A percentile compares a stretch with the other conserved stretches of the same genome.
Conservation (phyloP, 768 basidiomycete species). For the Phaeolepiota aurea region DNA sequence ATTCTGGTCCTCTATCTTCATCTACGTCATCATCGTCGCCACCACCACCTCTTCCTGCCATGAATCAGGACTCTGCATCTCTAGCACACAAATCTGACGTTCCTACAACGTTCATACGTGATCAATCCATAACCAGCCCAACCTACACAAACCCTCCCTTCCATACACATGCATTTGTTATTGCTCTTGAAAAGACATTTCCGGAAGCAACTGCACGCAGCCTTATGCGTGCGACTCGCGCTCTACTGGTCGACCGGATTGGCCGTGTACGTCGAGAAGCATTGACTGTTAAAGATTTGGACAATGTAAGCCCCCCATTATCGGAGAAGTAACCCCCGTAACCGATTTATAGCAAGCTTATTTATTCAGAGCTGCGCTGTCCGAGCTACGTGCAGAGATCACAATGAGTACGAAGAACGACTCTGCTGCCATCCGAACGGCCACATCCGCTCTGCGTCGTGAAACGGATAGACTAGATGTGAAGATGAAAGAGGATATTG, state of each 20-base stretch:
- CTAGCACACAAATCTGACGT: constrained; percentile 2
- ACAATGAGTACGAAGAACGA: constrained; percentile 80
- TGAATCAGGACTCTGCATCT: not conserved
- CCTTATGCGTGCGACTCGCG: constrained; percentile 79
- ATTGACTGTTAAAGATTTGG: constrained; percentile 68
- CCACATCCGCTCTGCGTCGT: constrained; percentile 68
- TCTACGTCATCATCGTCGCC: no score
- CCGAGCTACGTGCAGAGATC: constrained; percentile 82
- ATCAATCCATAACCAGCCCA: constrained; percentile 15
- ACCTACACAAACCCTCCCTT: constrained; percentile 68
- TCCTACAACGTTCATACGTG: constrained; percentile 11
- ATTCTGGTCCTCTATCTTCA: no score
- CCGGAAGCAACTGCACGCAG: constrained; percentile 65
- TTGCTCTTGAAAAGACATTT: constrained; percentile 64
- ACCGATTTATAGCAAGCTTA: constrained; percentile 73
- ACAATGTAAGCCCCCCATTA: constrained; percentile 52
- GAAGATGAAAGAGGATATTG: constrained; percentile 92
- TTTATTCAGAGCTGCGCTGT: constrained; percentile 87
- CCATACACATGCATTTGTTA: constrained; percentile 74
- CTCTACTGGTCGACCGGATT: constrained; percentile 68
- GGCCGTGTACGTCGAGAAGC: constrained; percentile 66
- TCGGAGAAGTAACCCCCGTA: not conserved
- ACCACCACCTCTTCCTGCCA: not conserved
- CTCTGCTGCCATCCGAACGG: constrained; percentile 69
- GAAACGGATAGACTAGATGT: constrained; percentile 82